Conservation (phyloP, 495 filamentous ascomycete genomes). For the Tirmania nivea region DNA sequence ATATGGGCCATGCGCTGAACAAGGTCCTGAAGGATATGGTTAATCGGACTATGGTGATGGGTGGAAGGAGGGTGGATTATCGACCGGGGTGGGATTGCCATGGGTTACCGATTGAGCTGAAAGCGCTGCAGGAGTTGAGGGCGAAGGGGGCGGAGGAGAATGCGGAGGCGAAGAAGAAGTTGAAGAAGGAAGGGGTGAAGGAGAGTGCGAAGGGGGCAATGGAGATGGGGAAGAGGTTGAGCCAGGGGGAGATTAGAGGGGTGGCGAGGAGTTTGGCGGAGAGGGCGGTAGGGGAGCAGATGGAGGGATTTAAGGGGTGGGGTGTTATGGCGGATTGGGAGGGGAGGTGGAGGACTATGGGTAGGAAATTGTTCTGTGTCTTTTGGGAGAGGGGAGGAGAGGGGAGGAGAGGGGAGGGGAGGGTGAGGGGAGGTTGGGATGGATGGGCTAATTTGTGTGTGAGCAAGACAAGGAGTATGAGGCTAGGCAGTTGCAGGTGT, state of each 20-base stretch:
- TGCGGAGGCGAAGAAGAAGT: conserved; percentile 10
- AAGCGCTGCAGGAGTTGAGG: conserved; percentile 47
- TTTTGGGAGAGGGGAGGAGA: conserved; percentile 31
- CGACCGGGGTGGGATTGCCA: conserved; percentile 97
- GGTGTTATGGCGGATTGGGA: conserved; percentile 92
- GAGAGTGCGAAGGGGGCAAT: conserved; percentile 14
- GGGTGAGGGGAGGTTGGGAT: background rate
- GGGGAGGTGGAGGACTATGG: conserved; percentile 74
- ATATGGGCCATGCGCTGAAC: conserved; percentile 94
- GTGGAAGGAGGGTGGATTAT: conserved; percentile 62
- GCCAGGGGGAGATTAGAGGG: conserved; percentile 35
- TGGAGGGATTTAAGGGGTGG: conserved; percentile 58
- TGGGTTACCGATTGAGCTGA: conserved; percentile 90
- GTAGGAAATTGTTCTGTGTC: background rate
- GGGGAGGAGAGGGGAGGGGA: conserved; percentile 14
- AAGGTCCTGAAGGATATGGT: conserved; percentile 95
- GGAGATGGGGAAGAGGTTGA: conserved; percentile 17
- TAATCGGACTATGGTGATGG: conserved; percentile 52
- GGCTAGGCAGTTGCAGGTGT: conserved; percentile 64
- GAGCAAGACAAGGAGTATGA: conserved; percentile 49
- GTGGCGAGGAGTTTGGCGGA: conserved; percentile 54
- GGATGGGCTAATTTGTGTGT: background rate
- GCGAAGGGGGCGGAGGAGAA: conserved; percentile 21
- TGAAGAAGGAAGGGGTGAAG: conserved; percentile 11
- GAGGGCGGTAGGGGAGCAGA: conserved; percentile 58